These are phyloP conservation scores for Clarireedia homoeocarpa DNA, from an alignment of 2,329 filamentous ascomycete genomes.

Conservation along the genomic window DNA sequence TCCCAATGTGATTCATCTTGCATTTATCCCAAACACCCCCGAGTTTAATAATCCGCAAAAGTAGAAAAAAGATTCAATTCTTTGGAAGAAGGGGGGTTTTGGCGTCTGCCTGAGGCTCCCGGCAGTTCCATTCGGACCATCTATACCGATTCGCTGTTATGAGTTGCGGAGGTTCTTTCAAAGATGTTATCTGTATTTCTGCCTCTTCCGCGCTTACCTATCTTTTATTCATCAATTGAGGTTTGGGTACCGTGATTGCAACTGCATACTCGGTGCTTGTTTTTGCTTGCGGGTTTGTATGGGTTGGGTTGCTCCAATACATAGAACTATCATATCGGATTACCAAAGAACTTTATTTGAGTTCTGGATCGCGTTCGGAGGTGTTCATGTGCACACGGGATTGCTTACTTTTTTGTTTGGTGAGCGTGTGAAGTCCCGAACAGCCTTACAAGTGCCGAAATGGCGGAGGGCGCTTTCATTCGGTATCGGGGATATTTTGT, in stretches of 20 bases:
- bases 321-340: too few species aligned
- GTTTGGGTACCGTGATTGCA: not conserved
- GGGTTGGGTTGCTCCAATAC: too few species aligned
- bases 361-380: too few species aligned
- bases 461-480: not conserved
- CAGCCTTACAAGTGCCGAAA: not conserved
- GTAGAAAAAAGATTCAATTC: not conserved
- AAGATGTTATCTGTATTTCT: not conserved
- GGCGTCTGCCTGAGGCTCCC: not conserved
- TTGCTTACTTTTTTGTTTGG: too few species aligned
- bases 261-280: too few species aligned
- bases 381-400: too few species aligned
- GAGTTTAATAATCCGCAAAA: not conserved
- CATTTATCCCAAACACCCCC: not conserved
- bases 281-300: too few species aligned
- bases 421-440: not conserved
- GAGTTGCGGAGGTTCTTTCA: too few species aligned
- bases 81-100: too few species aligned
- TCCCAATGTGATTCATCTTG: not conserved
- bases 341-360: too few species aligned
- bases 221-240: not conserved
- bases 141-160: not conserved
- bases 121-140: not conserved
- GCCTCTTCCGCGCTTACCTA: not conserved
- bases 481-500: not conserved